Conservation (phyloP, 2,329 filamentous ascomycete species). For the Akanthomyces dipterigenus region DNA sequence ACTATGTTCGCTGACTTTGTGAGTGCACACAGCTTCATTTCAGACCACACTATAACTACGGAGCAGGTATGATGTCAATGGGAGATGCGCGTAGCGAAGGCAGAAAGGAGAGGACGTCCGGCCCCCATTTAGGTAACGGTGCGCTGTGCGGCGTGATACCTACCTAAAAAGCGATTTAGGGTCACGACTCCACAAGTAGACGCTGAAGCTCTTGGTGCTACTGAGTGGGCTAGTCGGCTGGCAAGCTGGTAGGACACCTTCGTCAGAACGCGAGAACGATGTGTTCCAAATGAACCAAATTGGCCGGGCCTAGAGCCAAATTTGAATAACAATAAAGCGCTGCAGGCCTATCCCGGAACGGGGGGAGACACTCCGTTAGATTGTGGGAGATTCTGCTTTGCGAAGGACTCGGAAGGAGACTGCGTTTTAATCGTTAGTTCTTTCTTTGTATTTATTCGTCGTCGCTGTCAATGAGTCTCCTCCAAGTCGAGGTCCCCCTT, state of each 20-base stretch:
- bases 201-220: not conserved
- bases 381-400: not conserved
- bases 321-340: not conserved
- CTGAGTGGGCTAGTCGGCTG: not conserved
- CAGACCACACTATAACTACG: not conserved
- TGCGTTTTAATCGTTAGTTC: not conserved
- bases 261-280: not conserved
- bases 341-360: not conserved
- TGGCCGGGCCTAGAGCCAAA: not conserved
- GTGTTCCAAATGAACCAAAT: not conserved
- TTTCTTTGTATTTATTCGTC: not conserved
- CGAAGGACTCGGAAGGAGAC: not conserved
- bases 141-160: not conserved
- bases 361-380: not conserved
- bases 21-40: not conserved
- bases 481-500: not conserved
- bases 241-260: not conserved
- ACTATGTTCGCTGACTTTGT: not conserved
- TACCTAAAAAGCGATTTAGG: no score
- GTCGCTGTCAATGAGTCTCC: not conserved
- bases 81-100: not conserved
- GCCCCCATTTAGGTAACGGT: not conserved
- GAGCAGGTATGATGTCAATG: not conserved
- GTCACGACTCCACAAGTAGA: not conserved
- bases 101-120: not conserved